Evolutionary conservation across 768 basidiomycete species (phyloP).

Genomic region (Suillus hirtellus): DNA sequence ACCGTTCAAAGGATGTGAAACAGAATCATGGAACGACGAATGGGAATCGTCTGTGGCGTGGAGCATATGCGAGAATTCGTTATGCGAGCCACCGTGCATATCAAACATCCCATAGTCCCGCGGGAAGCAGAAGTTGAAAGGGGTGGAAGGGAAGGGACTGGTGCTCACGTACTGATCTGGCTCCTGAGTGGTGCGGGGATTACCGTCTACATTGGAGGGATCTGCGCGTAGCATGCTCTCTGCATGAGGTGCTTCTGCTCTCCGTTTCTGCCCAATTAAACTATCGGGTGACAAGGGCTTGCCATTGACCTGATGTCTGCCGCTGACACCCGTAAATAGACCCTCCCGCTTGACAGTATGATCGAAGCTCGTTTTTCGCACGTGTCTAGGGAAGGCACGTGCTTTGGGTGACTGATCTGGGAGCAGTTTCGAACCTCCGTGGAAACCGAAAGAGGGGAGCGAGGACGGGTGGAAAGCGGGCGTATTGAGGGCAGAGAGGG

Average conservation of each 20-base stretch:
- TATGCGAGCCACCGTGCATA: conserved; percentile 37
- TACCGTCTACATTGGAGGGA: conserved; percentile 56
- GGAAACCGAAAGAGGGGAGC: conserved; percentile 68
- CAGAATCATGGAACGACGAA: conserved; percentile 33
- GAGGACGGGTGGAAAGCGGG: conserved; percentile 68
- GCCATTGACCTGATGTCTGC: conserved; percentile 81
- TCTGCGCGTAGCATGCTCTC: conserved; percentile 82
- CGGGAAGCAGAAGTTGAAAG: conserved; percentile 75
- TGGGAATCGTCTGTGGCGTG: conserved; percentile 29
- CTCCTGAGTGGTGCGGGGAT: conserved; percentile 32
- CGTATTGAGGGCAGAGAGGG: conserved; percentile 43
- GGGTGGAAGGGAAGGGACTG: conserved; percentile 62
- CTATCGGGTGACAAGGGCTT: conserved; percentile 68
- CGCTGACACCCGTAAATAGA: conserved; percentile 56
- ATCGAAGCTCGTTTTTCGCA: conserved; percentile 94
- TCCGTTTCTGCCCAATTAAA: conserved; percentile 71
- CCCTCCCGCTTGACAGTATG: conserved; percentile 80
- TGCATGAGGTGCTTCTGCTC: conserved; percentile 76
- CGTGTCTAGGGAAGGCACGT: conserved; percentile 76
- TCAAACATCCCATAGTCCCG: conserved; percentile 67
- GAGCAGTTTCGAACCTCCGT: conserved; percentile 47
- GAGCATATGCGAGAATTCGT: conserved; percentile 37
- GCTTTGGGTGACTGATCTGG: conserved; percentile 38
- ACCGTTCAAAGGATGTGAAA: conserved; percentile 30
- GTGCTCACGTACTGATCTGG: conserved; percentile 41